Base-by-base conservation (phyloP, 805 yeast genomes). In the Suhomyces prunicola region DNA sequence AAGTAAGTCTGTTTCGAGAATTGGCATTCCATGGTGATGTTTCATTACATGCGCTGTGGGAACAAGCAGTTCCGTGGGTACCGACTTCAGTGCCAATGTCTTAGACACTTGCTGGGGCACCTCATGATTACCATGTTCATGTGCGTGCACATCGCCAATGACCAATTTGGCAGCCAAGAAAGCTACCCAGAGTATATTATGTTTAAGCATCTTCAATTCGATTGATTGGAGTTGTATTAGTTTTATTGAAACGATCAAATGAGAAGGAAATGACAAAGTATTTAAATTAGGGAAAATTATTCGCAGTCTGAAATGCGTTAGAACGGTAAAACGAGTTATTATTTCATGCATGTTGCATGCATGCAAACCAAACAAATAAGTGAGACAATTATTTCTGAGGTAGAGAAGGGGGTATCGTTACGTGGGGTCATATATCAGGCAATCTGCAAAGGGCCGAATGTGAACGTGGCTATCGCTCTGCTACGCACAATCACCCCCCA, bases 11-110 rank as follows among this genome's bases (percentile, higher is more conserved):
- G 88, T 86, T 26, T 83, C 72, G 46, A 91, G 74, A 44, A 92
- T 88, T 1, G 96, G 92, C 57, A 81, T 62, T 0, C 96, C 96
- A 63, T 90, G 96, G 47, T 69, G 65, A 62, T 83, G 75, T 13
- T 65, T 62, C 61, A 54, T 49, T 8, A 62, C 67, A 56, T 76
- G 80, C 36, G 80, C 73, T 8, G 27, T 39, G 15, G 55, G 53
- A 12, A 24, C 40, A n/a, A 51, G 27, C 50, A 40, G 45, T 12
- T 42, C 46, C 9, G 42, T 39, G 9, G 42, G 17, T 39, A 39
- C 42, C 24, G 23, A 17, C 15, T 6, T n/a, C 42, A 39, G 23
- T 17, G 42, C 42, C 42, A 39, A 17, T 8, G 42, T 39, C 24
- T 39, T 24, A 15, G 42, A 39, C 42, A 39, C 42, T 39, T 39